Percentiles rank a stretch among this genome's conserved stretches.
Conservation (phyloP, 2,329 filamentous ascomycete species). For the Fusarium sp. region DNA sequence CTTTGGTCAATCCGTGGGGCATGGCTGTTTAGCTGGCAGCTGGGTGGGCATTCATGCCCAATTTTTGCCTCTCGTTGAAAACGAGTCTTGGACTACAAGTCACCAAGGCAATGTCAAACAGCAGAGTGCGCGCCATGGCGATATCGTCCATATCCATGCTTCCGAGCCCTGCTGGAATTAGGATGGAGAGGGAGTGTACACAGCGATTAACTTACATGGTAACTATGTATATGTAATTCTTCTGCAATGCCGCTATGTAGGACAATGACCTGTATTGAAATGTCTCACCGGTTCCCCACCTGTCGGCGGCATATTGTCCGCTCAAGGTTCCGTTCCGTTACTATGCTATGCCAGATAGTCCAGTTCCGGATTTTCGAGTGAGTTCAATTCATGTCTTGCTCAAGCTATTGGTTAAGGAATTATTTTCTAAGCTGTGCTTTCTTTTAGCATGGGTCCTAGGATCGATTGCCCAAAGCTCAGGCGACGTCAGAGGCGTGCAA, state of each 20-base stretch:
- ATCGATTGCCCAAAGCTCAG: slow-evolving; percentile 1
- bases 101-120: slow-evolving; percentile 8
- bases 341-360: not conserved
- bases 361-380: not conserved
- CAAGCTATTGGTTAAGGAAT: not conserved
- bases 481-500: slow-evolving; percentile 38
- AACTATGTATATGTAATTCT: too few relatives aligned
- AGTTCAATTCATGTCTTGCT: not conserved
- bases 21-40: slow-evolving; percentile 19
- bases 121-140: not conserved
- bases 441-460: slow-evolving; percentile 28
- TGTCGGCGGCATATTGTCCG: slow-evolving; percentile 1
- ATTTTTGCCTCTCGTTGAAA: slow-evolving; percentile 32
- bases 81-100: slow-evolving; percentile 14
- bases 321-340: not conserved
- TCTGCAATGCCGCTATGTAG: not conserved
- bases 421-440: slow-evolving; percentile 1
- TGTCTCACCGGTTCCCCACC: not conserved
- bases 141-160: not conserved
- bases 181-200: not conserved
- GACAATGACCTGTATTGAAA: not conserved
- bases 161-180: not conserved
- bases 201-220: not conserved
- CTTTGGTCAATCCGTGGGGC: slow-evolving; percentile 25
- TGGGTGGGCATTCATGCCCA: slow-evolving; percentile 34